Evolutionary conservation across 345 rosid species (phyloP), one percentile per base, ranked within the genome.

Genomic region (Trapa incisa): DNA sequence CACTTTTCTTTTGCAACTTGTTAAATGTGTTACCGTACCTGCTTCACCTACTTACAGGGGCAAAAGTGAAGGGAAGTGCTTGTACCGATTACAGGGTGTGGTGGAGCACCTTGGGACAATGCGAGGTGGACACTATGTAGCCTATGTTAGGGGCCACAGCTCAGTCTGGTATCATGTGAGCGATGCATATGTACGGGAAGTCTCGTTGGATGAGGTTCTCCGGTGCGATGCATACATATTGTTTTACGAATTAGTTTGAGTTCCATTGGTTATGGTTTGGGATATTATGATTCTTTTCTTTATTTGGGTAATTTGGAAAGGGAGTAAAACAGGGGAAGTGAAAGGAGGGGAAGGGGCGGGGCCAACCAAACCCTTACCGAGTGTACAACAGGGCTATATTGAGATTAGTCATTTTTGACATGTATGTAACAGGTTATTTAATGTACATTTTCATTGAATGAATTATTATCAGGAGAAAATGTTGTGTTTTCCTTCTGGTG

Each of bases 51-150:
- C 29, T n/a, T 15, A 41, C 81, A 89, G 97, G 75, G 74, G 84
- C 36, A 65, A 5, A 2, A 75, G 80, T 67, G 67, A 41, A 61
- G 81, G 75, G 64, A 72, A 75, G 37, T 75, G 77, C 35, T 64
- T 76, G 10, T 95, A 91, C 68, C 84, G 82, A 38, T 81, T 91
- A 57, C 71, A 71, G 22, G 99, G 97, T 37, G 86, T 91, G 52
- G 96, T 95, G 69, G 97, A 91, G 82, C 99, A 95, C 81, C 72
- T 65, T 53, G 97, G 99, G 72, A 80, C 90, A 45, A 95, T 95
- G 96, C 84, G 96, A 75, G 82, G 96, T 41, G 99, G 99, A 43
- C 99, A 91, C 67, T 95, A 95, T 39, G 92, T 91, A 61, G 96
- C 97, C 32, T 95, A 87, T 68, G 78, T 95, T 37, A 80, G 86